Base-by-base conservation (phyloP, 2,329 filamentous ascomycete genomes). In the Rhynchosporium agropyri region DNA sequence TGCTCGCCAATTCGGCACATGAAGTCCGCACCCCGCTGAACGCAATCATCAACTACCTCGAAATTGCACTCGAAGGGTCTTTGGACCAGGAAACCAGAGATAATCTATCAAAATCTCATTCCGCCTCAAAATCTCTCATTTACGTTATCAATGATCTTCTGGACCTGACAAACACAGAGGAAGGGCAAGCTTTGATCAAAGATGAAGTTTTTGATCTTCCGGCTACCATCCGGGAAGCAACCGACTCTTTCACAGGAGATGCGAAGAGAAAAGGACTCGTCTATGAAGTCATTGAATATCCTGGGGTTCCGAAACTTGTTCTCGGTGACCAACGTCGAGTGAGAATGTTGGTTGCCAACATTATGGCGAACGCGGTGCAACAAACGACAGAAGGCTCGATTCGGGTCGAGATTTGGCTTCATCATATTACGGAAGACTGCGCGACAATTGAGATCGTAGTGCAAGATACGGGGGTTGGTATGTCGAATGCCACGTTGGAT, bases 71-170 rank as follows among this genome's bases (percentile, higher is more conserved):
- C 1, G 92, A 97, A 76, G 91, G 92, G 0, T 79, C 81, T 0
- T 79, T 97, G 3, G 92, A 96, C 67, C 79, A 85, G 15, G 92
- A 96, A 72, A 96, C 91, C 0, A 82, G 93, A 26, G 92, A 97
- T 4, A 96, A 95, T 64, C 79, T 97, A 5, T 83, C 89, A 0
- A 89, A 87, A 68, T 96, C 92, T 0, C 91, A 97, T 73, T 96
- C 92, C 0, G 92, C 92, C 3, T 97, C 92, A 0, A 96, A 96
- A 72, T 96, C 92, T 0, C 79, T 97, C 31, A 94, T 97, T 4
- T 96, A 96, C 73, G 92, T 96, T 9, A 97, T 97, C 77, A 97
- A 97, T 68, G 92, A 97, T 73, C 80, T 97, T 1, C 80, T 97
- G 0, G 92, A 97, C 72, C 79, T 97, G 36, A 96, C 93, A 0